Conservation (phyloP, 208 protist species). For the Trypanosoma melophagium region DNA sequence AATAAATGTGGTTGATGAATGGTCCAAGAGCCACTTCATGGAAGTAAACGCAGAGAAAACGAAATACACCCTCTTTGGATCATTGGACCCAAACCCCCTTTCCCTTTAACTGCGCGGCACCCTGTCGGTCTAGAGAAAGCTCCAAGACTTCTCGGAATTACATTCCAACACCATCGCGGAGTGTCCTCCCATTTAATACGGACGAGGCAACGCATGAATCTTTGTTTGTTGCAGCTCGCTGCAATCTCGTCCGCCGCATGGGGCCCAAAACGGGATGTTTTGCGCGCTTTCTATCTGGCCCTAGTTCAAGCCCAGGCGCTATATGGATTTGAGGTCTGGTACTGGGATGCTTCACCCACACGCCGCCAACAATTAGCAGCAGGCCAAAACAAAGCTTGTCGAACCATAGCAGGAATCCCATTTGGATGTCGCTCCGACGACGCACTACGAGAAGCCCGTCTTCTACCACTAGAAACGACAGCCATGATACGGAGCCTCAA, state of each 20-base stretch:
- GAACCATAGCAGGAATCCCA: constrained; percentile 4
- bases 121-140: not conserved
- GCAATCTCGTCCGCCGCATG: not conserved
- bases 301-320: constrained; percentile 4
- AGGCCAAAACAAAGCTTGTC: not conserved
- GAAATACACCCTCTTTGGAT: constrained; percentile 24
- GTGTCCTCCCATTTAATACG: not conserved
- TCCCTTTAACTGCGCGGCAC: not conserved
- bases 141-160: too few relatives aligned
- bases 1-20: constrained; percentile 13
- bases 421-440: not conserved
- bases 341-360: not conserved
- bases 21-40: constrained; percentile 19
- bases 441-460: constrained; percentile 3
- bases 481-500: constrained; percentile 1
- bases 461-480: not conserved
- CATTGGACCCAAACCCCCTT: not conserved
- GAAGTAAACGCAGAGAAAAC: constrained; percentile 18
- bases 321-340: constrained; percentile 13
- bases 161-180: not conserved
- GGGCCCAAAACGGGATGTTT: constrained; percentile 4
- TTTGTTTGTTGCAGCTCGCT: not conserved
- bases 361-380: not conserved
- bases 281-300: not conserved
- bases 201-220: not conserved